Percentiles rank a stretch among this genome's conserved stretches.
Conservation (phyloP, 768 basidiomycete species). For the Vararia minispora region DNA sequence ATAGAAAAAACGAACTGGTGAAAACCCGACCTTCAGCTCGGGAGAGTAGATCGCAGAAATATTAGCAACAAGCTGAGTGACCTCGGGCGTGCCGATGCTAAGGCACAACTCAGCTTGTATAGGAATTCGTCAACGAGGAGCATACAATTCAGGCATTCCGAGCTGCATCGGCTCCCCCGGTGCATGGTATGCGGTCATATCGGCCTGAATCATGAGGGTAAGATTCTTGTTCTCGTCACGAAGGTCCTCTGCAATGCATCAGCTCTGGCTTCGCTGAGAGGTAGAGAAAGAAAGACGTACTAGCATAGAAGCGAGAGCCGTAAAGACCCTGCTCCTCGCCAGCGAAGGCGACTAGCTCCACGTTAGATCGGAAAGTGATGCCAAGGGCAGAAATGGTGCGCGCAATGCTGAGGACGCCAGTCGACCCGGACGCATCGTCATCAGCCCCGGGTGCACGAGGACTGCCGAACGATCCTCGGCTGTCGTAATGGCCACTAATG, state of each 20-base stretch:
- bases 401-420: conserved; percentile 72
- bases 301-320: conserved; percentile 70
- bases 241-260: conserved; percentile 37
- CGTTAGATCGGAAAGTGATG: conserved; percentile 62
- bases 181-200: conserved; percentile 83
- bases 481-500: conserved; percentile 84
- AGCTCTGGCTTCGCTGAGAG: background rate
- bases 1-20: conserved; percentile 31
- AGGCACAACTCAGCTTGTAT: conserved; percentile 4
- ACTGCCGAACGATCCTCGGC: conserved; percentile 79
- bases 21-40: conserved; percentile 59
- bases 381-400: conserved; percentile 56
- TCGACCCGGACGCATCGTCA: conserved; percentile 55
- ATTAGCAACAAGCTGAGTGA: conserved; percentile 62
- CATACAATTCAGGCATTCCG: conserved; percentile 63
- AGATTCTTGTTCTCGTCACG: conserved; percentile 49
- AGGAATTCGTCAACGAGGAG: conserved; percentile 4
- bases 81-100: conserved; percentile 77
- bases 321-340: conserved; percentile 88
- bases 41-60: conserved; percentile 74
- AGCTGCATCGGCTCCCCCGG: conserved; percentile 75
- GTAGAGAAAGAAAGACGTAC: conserved; percentile 31
- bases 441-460: conserved; percentile 55
- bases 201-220: conserved; percentile 80
- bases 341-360: conserved; percentile 76